Base-by-base conservation (phyloP, 495 filamentous ascomycete species). In the Talaromyces adpressus region DNA sequence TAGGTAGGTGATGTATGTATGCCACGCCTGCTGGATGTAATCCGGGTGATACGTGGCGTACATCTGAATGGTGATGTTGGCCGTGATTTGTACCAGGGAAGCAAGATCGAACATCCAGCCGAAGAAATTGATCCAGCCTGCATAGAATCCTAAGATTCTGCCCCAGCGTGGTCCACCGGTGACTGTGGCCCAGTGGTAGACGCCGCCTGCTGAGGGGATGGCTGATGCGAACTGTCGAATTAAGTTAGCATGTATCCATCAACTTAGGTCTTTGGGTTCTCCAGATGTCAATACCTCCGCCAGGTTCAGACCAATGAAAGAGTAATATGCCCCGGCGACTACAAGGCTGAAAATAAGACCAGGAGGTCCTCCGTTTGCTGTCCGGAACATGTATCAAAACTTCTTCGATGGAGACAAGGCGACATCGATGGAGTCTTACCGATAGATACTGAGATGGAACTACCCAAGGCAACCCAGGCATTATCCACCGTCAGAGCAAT, bases 171-270 rank as follows among this genome's bases (percentile, higher is more conserved):
- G 82, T 1, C 89, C 89, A 4, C 80, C 80, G 0, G 89, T 83
- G 2, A 91, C 81, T 0, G 87, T 86, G 0, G 89, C 89, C 89
- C 89, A 92, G 72, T 92, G 89, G 71, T 92, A 92, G 6, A 92
- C 90, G 45, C 91, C 89, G n/a, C 86, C 89, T 7, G 87, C 83
- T 0, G 89, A 91, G 1, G 91, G 91, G 66, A 94, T 89, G 1
- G 88, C 82, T 1, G 90, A 92, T 11, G 91, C 87, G 53, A 93
- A 79, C 75, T 91, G 80, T 7, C 81, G 81, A 20, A 86, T 72
- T 14, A 78, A 30, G 81, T 11, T 77, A 75, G 0, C 74, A 77
- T 34, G n/a, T 58, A 6, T 27, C 25, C 25, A 27, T 27, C 25
- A 27, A 27, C 25, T 4, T 27, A 27, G 2, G 4, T 27, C 25